Conservation (phyloP, 202 grass and related monocot species). For the Saccharum hybrid region DNA sequence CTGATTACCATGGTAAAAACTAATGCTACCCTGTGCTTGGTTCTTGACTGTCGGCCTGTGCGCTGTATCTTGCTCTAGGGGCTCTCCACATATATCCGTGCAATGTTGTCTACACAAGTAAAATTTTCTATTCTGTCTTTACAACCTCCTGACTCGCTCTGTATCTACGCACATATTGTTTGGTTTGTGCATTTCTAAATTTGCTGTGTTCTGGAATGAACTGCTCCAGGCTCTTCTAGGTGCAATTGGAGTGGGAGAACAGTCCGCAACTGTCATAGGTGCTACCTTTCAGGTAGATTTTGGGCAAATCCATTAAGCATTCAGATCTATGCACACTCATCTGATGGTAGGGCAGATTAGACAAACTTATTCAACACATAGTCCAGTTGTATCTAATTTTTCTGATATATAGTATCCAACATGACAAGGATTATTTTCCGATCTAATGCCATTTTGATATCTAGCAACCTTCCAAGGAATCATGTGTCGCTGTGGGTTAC, state of each 20-base stretch:
- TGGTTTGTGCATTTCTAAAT: constrained; percentile 39
- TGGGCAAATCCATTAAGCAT: background rate
- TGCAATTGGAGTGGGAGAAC: constrained; percentile 87
- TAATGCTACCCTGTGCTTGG: background rate
- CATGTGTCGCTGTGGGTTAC: background rate
- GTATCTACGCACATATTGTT: background rate
- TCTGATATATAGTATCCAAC: background rate
- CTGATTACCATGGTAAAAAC: background rate
- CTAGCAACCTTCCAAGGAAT: background rate
- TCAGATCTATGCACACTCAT: background rate
- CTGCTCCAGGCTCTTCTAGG: constrained; percentile 77
- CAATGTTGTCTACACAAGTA: constrained; percentile 98
- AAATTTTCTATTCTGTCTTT: constrained; percentile 11
- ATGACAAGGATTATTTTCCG: background rate
- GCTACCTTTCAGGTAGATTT: constrained; percentile 86
- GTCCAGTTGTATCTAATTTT: background rate
- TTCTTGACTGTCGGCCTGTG: background rate
- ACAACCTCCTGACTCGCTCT: background rate
- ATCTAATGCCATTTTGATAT: background rate
- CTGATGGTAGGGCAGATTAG: background rate
- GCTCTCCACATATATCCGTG: constrained; percentile 84
- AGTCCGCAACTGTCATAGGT: constrained; percentile 90
- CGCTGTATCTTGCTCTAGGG: constrained; percentile 53
- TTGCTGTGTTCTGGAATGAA: constrained; percentile 29
- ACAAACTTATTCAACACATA: background rate